These are phyloP conservation scores for Spathaspora girioi DNA, from an alignment of 805 yeast species.

Conservation along the genomic window DNA sequence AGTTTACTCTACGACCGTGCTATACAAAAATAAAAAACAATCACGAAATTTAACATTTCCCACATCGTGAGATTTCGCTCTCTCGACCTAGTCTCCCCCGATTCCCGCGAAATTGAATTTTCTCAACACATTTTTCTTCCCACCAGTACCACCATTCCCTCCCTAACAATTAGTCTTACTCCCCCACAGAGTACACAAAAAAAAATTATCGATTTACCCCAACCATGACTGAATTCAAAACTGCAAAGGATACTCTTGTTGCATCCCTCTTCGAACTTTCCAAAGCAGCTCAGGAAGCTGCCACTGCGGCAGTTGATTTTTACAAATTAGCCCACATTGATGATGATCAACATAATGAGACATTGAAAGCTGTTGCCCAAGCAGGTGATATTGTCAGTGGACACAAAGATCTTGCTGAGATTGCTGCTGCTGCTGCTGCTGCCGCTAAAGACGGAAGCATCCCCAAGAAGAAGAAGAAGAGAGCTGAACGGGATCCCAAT, in stretches of 20 bases:
- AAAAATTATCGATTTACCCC: background rate
- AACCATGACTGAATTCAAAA: conserved; percentile 16
- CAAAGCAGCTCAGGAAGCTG: conserved; percentile 83
- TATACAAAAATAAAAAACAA: background rate
- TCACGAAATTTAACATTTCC: background rate
- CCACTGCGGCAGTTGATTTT: conserved; percentile 74
- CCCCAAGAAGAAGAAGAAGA: conserved; percentile 41
- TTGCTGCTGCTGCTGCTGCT: conserved; percentile 12
- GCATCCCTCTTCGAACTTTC: conserved; percentile 78
- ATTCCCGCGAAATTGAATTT: background rate
- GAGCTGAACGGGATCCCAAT: conserved; percentile 68
- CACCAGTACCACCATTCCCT: background rate
- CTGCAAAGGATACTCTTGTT: conserved; percentile 39
- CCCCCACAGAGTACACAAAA: background rate
- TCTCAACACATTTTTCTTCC: conserved; percentile 1
- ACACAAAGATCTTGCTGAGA: background rate
- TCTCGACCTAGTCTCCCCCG: background rate
- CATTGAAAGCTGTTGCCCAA: conserved; percentile 32
- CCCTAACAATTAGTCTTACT: background rate
- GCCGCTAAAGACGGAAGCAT: conserved; percentile 7
- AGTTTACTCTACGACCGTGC: background rate
- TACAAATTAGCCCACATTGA: conserved; percentile 51
- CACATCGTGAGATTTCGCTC: background rate
- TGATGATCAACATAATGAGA: conserved; percentile 41
- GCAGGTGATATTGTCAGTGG: conserved; percentile 23